Evolutionary conservation across 208 protist species (phyloP).

Genomic region (Blechomonas ayalai): DNA sequence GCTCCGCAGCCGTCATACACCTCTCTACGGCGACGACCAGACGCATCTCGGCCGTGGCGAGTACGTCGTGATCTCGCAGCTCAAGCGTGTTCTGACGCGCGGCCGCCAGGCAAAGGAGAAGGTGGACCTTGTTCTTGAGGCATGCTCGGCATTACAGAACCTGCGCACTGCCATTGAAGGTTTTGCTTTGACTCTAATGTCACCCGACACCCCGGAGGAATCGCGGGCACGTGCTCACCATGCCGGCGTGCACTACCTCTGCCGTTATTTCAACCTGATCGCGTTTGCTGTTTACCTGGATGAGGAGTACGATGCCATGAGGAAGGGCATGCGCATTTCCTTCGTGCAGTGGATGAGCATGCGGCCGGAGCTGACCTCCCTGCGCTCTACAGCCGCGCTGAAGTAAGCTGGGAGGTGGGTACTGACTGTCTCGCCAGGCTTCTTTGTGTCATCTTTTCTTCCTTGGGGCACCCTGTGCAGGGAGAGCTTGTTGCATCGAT

Average conservation of each 20-base stretch:
- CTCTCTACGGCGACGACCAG: slow-evolving; percentile 43
- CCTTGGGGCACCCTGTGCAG: too few relatives aligned
- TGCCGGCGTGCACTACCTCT: slow-evolving; percentile 77
- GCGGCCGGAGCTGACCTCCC: slow-evolving; percentile 58
- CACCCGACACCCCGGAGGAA: slow-evolving; percentile 65
- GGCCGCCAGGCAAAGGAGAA: slow-evolving; percentile 65
- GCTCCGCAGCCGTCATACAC: slow-evolving; percentile 58
- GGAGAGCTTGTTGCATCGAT: too few relatives aligned
- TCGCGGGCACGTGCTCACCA: slow-evolving; percentile 75
- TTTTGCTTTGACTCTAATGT: slow-evolving; percentile 56
- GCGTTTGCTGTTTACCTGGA: slow-evolving; percentile 80
- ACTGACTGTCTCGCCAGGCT: too few relatives aligned
- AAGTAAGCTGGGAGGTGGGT: too few relatives aligned
- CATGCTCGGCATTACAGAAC: slow-evolving; percentile 84
- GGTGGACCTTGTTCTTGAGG: slow-evolving; percentile 79
- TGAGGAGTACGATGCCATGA: slow-evolving; percentile 66
- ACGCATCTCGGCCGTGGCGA: slow-evolving; percentile 53
- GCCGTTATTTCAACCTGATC: slow-evolving; percentile 86
- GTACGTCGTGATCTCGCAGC: slow-evolving; percentile 69
- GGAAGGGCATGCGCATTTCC: slow-evolving; percentile 43
- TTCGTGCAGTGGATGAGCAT: slow-evolving; percentile 53
- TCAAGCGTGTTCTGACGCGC: slow-evolving; percentile 71
- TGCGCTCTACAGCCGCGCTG: slow-evolving; percentile 48
- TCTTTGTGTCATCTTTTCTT: too few relatives aligned
- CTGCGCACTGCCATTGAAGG: slow-evolving; percentile 75